Base-by-base conservation (phyloP, 345 rosid genomes). In the Gossypium longicalyx region DNA sequence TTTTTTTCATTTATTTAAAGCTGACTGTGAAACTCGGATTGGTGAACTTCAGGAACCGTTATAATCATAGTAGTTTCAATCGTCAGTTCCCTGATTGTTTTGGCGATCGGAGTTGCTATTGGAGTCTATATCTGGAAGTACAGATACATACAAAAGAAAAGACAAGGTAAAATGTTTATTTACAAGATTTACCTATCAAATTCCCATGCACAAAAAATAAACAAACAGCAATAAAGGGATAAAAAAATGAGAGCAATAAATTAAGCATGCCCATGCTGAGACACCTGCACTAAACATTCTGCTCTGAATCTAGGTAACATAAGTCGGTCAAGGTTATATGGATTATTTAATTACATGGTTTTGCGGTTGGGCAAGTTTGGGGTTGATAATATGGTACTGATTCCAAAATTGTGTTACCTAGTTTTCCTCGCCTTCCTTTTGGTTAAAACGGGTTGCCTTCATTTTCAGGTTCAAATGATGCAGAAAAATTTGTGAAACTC, bases 31-130 rank as follows among this genome's bases (percentile, higher is more conserved):
- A 19, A 27, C 34, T 61, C 48, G 53, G 27, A 69, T 23, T 19
- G 67, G 78, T 27, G 64, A 66, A 76, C 67, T 79, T 82, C 88
- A 91, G 97, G 89, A 27, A 85, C 80, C 59, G 77, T 87, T 29
- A 80, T 82, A 16, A 93, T 82, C 80, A 87, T 89, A 47, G 88
- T 90, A 43, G 90, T 92, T 74, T 91, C 95, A 7, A 88, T 87
- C 19, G 78, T 87, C 56, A 89, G 97, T 81, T 81, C 88, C 66
- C 73, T 92, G 44, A 84, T 89, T 78, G 88, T 90, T 58, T 57
- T 94, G 12, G 87, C 80, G 47, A 78, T 92, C 74, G 97, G 82
- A 71, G 67, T 72, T 43, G 85, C 87, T 16, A 79, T 85, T 45
- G 91, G 89, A 72, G 77, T 72, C 77, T 88, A 86, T 85, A 74